phyloP scores from a whole-genome alignment of 371 early-diverging fungal genomes.

The Actinomortierella ambigua region DNA sequence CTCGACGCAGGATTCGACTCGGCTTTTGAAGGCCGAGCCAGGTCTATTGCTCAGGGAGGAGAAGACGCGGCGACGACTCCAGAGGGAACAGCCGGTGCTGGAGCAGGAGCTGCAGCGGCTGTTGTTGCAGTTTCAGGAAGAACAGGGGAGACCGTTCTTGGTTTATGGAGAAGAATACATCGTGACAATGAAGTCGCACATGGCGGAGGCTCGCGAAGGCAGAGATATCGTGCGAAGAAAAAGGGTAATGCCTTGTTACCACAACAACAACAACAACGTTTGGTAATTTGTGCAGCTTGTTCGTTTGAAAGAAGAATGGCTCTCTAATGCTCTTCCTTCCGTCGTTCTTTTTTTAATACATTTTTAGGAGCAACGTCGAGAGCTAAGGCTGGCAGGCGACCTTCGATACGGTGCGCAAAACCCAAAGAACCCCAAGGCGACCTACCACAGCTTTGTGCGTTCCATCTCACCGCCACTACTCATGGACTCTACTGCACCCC shows the following conservation, averaged over 20 bases:
- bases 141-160: conserved; percentile 27
- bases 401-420: conserved; percentile 37
- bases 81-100: conserved; percentile 27
- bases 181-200: conserved; percentile 33
- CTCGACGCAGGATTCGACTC: conserved; percentile 20
- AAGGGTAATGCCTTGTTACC: conserved; percentile 11
- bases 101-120: conserved; percentile 23
- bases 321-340: too few relatives aligned
- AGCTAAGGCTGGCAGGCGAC: conserved; percentile 14
- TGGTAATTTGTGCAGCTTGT: too few relatives aligned
- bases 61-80: conserved; percentile 25
- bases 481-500: too few relatives aligned
- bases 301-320: too few relatives aligned
- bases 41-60: conserved; percentile 41
- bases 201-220: conserved; percentile 32
- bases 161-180: conserved; percentile 41
- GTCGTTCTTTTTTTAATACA: too few relatives aligned
- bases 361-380: too few relatives aligned
- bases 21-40: conserved; percentile 35
- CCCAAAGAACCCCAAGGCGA: conserved; percentile 10
- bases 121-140: conserved; percentile 22
- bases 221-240: conserved; percentile 27
- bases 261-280: too few relatives aligned
- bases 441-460: background rate
- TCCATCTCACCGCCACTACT: too few relatives aligned